Percentiles rank a stretch among this genome's conserved stretches.
Evolutionary conservation across 371 early-diverging fungal genomes (phyloP).

Genomic region (Zopfochytrium polystomum): DNA sequence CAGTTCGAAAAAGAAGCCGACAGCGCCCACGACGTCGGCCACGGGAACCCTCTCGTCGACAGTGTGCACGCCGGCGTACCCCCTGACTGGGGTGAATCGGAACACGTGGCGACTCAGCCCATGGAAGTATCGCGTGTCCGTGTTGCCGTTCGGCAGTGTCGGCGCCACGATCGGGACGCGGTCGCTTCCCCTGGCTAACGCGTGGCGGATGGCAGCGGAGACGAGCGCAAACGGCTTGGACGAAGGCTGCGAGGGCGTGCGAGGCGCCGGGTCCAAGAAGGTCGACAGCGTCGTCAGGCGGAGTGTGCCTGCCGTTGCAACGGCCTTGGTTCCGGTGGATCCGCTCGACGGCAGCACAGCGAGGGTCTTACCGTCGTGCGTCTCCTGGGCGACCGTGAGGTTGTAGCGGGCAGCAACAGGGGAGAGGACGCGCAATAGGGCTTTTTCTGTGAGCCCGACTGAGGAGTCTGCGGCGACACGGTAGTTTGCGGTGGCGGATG

Average conservation of each 20-base stretch:
- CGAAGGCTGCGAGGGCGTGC: not conserved
- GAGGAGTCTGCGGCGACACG: conserved; percentile 30
- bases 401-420: conserved; percentile 5
- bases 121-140: conserved; percentile 20
- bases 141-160: conserved; percentile 32
- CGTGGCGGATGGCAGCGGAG: conserved; percentile 15
- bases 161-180: conserved; percentile 31
- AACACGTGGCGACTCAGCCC: conserved; percentile 7
- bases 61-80: conserved; percentile 28
- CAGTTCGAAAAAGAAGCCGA: conserved; percentile 39
- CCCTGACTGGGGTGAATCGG: conserved; percentile 23
- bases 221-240: conserved; percentile 7
- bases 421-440: conserved; percentile 4
- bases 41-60: conserved; percentile 35
- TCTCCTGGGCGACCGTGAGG: conserved; percentile 9
- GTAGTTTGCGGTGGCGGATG: conserved; percentile 31
- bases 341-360: conserved; percentile 2
- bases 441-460: conserved; percentile 16
- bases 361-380: not conserved
- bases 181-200: not conserved
- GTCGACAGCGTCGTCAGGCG: conserved; percentile 5
- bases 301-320: conserved; percentile 11
- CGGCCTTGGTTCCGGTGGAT: not conserved
- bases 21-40: conserved; percentile 14
- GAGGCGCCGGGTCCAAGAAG: conserved; percentile 27